Evolutionary conservation across 1,139 yeast genomes (phyloP), one percentile per base, ranked within the genome.

Genomic region (Candida labiduridarum): DNA sequence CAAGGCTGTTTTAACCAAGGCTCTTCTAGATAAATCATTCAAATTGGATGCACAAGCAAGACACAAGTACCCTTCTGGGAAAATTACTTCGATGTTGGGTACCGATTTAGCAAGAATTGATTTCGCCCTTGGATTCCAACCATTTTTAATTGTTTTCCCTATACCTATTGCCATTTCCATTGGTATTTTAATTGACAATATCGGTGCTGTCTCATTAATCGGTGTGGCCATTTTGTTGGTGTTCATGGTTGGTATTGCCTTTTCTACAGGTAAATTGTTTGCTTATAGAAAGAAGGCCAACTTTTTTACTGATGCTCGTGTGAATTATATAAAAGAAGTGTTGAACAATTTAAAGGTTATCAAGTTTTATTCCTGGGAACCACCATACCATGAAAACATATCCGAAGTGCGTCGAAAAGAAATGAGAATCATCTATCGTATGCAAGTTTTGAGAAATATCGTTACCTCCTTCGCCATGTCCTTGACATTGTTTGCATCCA

Each of bases 21-120:
- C 88, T 1, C 67, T 89, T 11, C 71, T 88, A 52, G 78, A 79
- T 52, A 90, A 90, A 63, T 78, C 92, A 14, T 78, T 88, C 56
- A 74, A 66, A 47, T 76, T 90, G 12, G 79, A 82, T 55, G 79
- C 83, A n/a, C 74, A 76, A 51, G 80, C 94, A 2, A 78, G 80
- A 49, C 80, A 81, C 58, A 71, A 75, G 51, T 88, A 69, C 62
- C 82, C 95, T 0, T 74, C 81, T 22, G 88, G 95, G 52, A 81
- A 79, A 55, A 77, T 90, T 50, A 88, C 96, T 1, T 84, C 76
- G 9, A 66, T 72, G 63, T 63, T 72, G 59, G 69, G 74, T 38
- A 69, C 75, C 1, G 77, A 72, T 56, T 59, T 71, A 49, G 65
- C 76, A 4, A 63, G 75, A 53, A 64, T 72, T 38, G 76, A 71